Percentiles rank a stretch among this genome's conserved stretches.
phyloP scores from a whole-genome alignment of 495 filamentous ascomycete genomes.

The Xylaria curta region DNA sequence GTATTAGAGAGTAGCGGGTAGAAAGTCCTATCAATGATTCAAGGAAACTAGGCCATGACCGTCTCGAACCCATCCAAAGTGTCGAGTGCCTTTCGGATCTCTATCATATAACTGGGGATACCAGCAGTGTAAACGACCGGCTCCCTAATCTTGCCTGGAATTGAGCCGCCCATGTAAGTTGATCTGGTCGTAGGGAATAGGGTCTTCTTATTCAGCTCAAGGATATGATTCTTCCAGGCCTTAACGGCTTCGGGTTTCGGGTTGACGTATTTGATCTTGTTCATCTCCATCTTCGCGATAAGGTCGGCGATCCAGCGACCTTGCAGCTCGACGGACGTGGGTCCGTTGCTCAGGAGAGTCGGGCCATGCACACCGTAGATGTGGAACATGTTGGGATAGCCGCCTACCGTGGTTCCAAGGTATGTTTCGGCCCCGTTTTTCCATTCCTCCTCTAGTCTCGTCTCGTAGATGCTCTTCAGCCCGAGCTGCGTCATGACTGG shows the following conservation, averaged over 20 bases:
- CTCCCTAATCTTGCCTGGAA: conserved; percentile 58
- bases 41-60: conserved; percentile 26
- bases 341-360: conserved; percentile 58
- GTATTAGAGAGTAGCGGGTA: neutral
- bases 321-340: conserved; percentile 58
- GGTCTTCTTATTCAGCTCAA: conserved; percentile 49
- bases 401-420: conserved; percentile 15
- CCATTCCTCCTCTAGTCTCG: conserved; percentile 53
- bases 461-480: conserved; percentile 47
- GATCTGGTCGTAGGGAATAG: conserved; percentile 55
- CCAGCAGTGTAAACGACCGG: conserved; percentile 53
- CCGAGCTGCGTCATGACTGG: conserved; percentile 49
- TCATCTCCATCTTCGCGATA: conserved; percentile 44
- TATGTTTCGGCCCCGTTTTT: conserved; percentile 31
- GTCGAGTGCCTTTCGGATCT: conserved; percentile 45
- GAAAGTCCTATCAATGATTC: neutral
- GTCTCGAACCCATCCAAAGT: conserved; percentile 43
- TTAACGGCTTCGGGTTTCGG: conserved; percentile 52
- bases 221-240: conserved; percentile 53
- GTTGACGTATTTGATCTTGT: conserved; percentile 55
- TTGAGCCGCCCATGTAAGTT: conserved; percentile 59
- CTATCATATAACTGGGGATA: conserved; percentile 43
- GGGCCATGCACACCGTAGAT: conserved; percentile 52
- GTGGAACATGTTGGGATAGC: conserved; percentile 60
- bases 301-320: conserved; percentile 57